A percentile compares a stretch with the other conserved stretches of the same genome.
These are phyloP conservation scores for Leccinum subrobustum DNA, from an alignment of 1,284 basidiomycete species.

Conservation along the genomic window DNA sequence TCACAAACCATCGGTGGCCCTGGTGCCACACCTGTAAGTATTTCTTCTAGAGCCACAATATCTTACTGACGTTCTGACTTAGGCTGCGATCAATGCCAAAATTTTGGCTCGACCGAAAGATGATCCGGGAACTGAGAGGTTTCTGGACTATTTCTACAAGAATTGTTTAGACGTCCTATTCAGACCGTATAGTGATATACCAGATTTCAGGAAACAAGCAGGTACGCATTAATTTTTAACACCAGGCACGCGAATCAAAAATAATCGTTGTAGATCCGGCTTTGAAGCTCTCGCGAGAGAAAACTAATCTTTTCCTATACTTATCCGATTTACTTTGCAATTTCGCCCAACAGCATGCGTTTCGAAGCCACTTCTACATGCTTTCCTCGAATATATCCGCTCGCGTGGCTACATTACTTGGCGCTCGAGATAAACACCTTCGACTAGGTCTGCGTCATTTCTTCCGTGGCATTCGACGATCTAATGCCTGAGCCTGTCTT, in stretches of 20 bases:
- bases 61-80: conserved; percentile 5
- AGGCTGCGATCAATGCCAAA: conserved; percentile 38
- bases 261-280: conserved; percentile 42
- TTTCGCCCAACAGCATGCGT: conserved; percentile 85
- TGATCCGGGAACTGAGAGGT: conserved; percentile 83
- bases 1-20: conserved; percentile 45
- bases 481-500: conserved; percentile 13
- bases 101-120: conserved; percentile 66
- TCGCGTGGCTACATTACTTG: conserved; percentile 78
- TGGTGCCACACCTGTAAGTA: conserved; percentile 39
- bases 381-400: conserved; percentile 75
- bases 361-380: conserved; percentile 89
- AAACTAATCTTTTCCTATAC: conserved; percentile 76
- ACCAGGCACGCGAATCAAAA: background rate
- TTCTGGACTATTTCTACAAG: conserved; percentile 92
- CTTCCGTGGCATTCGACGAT: conserved; percentile 1
- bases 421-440: conserved; percentile 86
- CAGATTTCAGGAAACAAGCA: conserved; percentile 67
- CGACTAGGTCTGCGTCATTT: conserved; percentile 66
- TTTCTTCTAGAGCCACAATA: background rate
- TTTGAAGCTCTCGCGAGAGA: conserved; percentile 63
- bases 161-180: conserved; percentile 74
- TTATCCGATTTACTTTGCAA: conserved; percentile 90
- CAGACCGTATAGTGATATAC: conserved; percentile 75
- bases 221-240: conserved; percentile 41